These are phyloP conservation scores for Conringia planisiliqua DNA, from an alignment of 345 rosid species.

Conservation along the genomic window DNA sequence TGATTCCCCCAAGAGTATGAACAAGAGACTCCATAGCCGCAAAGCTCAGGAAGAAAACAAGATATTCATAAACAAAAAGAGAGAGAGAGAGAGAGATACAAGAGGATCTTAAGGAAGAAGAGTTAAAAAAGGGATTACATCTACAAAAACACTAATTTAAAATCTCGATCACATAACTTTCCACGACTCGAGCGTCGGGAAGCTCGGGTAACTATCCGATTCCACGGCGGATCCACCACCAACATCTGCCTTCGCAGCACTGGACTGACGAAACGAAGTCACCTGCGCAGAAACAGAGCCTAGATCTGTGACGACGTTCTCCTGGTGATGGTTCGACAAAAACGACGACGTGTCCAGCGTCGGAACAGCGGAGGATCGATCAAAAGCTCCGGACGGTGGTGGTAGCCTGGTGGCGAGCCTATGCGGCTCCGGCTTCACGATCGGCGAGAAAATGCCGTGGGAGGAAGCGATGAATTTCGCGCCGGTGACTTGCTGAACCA, in stretches of 20 bases:
- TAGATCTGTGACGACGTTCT: not conserved
- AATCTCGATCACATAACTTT: slow-evolving; percentile 38
- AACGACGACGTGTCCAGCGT: slow-evolving; percentile 77
- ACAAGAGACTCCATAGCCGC: slow-evolving; percentile 32
- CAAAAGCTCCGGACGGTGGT: slow-evolving; percentile 23
- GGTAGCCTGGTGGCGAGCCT: slow-evolving; percentile 16
- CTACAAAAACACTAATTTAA: slow-evolving; percentile 5
- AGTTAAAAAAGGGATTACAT: slow-evolving; percentile 2
- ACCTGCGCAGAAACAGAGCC: not conserved
- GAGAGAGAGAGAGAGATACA: not conserved
- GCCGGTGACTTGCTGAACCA: slow-evolving; percentile 95
- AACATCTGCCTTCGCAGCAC: slow-evolving; percentile 6
- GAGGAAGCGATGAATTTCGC: slow-evolving; percentile 36
- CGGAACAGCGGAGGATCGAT: slow-evolving; percentile 36
- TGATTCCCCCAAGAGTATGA: slow-evolving; percentile 30
- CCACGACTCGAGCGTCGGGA: slow-evolving; percentile 94
- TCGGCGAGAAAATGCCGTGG: slow-evolving; percentile 22
- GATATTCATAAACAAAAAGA: not conserved
- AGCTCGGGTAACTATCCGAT: slow-evolving; percentile 40
- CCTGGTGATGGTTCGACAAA: slow-evolving; percentile 44
- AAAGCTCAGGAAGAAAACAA: slow-evolving; percentile 8
- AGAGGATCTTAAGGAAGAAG: not conserved
- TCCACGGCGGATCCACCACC: slow-evolving; percentile 38
- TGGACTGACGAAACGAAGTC: slow-evolving; percentile 27
- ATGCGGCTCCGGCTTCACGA: slow-evolving; percentile 70